These are phyloP conservation scores for Daldinia grandis DNA, from an alignment of 495 filamentous ascomycete genomes.

Conservation along the genomic window DNA sequence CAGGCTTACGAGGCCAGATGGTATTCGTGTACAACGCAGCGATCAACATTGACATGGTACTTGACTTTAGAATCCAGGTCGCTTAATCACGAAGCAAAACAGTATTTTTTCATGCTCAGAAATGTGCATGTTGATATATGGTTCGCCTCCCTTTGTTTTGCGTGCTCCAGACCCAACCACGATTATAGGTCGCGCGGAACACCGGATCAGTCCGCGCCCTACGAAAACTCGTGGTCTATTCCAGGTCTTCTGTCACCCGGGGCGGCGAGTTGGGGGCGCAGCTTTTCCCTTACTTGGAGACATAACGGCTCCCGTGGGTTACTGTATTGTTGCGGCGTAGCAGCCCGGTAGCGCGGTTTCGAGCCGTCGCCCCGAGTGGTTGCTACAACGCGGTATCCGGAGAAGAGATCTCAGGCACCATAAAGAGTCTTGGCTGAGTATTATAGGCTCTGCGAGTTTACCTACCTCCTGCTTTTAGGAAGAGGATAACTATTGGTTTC, in stretches of 20 bases:
- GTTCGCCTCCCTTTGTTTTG: neutral
- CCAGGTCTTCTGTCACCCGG: neutral
- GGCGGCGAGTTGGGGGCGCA: constrained; percentile 2
- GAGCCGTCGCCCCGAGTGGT: constrained; percentile 1
- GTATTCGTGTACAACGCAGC: neutral
- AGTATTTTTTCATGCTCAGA: neutral
- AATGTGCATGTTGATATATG: neutral
- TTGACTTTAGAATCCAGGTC: neutral
- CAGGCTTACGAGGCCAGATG: neutral
- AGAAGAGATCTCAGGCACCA: neutral
- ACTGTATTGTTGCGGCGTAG: constrained; percentile 4
- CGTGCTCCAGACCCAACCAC: neutral
- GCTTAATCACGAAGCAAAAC: neutral
- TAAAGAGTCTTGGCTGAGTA: neutral
- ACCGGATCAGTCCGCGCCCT: constrained; percentile 3
- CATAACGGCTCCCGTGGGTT: neutral
- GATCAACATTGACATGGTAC: neutral
- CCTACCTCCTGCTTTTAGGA: too few species aligned
- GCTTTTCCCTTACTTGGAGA: neutral
- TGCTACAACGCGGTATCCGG: neutral
- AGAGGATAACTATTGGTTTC: neutral
- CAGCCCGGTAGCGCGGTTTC: constrained; percentile 1
- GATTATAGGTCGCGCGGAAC: neutral
- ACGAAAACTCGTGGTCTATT: neutral
- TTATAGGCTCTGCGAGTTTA: neutral